phyloP scores from a whole-genome alignment of 2,329 filamentous ascomycete species.

The Neopestalotiopsis rosae region DNA sequence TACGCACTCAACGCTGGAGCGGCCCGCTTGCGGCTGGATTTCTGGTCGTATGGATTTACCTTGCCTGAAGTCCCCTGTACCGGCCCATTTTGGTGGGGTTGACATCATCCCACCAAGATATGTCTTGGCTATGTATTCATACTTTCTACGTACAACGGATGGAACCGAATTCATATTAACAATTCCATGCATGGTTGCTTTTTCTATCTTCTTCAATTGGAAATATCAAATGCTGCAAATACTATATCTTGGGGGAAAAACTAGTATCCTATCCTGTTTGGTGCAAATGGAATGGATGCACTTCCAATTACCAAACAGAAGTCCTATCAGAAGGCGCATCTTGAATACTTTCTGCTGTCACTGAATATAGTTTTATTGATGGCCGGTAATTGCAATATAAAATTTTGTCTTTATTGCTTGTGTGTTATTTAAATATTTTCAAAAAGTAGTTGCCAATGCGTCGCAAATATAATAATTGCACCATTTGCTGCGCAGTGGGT shows the following conservation, averaged over 20 bases:
- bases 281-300: too few relatives aligned
- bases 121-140: not conserved
- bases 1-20: not conserved
- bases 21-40: not conserved
- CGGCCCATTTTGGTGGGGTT: slow-evolving; percentile 16
- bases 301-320: too few relatives aligned
- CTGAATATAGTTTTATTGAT: too few relatives aligned
- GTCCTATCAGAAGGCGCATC: too few relatives aligned
- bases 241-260: too few relatives aligned
- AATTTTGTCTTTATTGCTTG: not conserved
- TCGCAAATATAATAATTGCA: not conserved
- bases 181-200: too few relatives aligned
- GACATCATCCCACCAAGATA: slow-evolving; percentile 19
- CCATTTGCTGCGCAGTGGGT: not conserved
- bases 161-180: too few relatives aligned
- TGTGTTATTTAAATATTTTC: not conserved
- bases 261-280: too few relatives aligned
- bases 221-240: too few relatives aligned
- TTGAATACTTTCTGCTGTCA: too few relatives aligned
- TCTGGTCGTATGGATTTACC: not conserved
- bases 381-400: too few relatives aligned
- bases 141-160: not conserved
- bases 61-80: not conserved
- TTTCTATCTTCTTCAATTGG: too few relatives aligned
- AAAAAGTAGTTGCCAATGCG: not conserved